Evolutionary conservation across 305 asterid species (phyloP).

Genomic region (Solanum chacoense): DNA sequence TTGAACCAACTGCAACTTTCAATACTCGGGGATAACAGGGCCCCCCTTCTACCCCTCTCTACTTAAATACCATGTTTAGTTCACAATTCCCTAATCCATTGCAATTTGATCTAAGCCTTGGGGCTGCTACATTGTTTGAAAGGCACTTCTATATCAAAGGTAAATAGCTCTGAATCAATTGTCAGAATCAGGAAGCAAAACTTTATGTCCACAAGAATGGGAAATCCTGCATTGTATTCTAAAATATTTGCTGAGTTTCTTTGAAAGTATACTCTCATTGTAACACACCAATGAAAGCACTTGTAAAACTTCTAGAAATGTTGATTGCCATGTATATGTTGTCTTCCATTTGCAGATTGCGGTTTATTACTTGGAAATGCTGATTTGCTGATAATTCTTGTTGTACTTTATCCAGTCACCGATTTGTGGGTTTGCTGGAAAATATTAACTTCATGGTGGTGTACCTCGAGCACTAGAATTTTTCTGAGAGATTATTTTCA

Average conservation of each 20-base stretch:
- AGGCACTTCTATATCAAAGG: not conserved
- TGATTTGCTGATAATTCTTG: not conserved
- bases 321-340: not conserved
- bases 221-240: not conserved
- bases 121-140: not conserved
- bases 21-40: not conserved
- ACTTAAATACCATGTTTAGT: not conserved
- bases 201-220: not conserved
- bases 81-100: not conserved
- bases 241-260: not conserved
- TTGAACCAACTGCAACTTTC: not conserved
- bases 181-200: not conserved
- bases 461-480: slow-evolving; percentile 61
- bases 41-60: not conserved
- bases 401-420: not conserved
- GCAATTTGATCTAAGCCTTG: not conserved
- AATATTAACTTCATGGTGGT: slow-evolving; percentile 48
- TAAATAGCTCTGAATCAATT: not conserved
- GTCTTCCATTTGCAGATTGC: not conserved
- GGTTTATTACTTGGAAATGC: not conserved
- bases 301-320: not conserved
- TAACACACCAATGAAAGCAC: not conserved
- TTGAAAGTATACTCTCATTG: not conserved
- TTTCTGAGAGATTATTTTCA: slow-evolving; percentile 39
- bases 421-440: slow-evolving; percentile 8